These are phyloP conservation scores for Aspergillus persii DNA, from an alignment of 2,329 filamentous ascomycete species.

Conservation along the genomic window DNA sequence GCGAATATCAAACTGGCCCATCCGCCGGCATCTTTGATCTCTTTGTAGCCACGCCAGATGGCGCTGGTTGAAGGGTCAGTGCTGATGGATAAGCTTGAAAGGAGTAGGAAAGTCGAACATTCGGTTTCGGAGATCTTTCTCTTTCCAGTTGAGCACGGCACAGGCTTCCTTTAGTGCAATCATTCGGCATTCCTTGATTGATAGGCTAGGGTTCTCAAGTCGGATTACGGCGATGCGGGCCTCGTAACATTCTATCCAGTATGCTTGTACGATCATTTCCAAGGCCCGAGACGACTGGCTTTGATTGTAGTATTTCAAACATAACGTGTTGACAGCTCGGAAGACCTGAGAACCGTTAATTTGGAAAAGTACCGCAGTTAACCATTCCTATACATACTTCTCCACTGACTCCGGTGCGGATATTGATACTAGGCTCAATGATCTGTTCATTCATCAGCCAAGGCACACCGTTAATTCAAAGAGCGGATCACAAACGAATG, in stretches of 20 bases:
- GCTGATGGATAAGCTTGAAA: background rate
- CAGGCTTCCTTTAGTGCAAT: slow-evolving; percentile 54
- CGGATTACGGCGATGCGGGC: slow-evolving; percentile 47
- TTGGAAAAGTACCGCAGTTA: background rate
- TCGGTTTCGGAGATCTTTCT: slow-evolving; percentile 56
- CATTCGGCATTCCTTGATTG: slow-evolving; percentile 51
- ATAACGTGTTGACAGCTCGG: slow-evolving; percentile 21
- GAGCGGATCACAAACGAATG: slow-evolving; percentile 13
- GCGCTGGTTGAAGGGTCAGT: slow-evolving; percentile 23
- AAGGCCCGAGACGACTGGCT: slow-evolving; percentile 55
- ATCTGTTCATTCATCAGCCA: slow-evolving; percentile 1
- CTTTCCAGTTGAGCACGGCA: slow-evolving; percentile 54
- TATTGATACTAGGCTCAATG: slow-evolving; percentile 13
- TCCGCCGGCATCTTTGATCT: slow-evolving; percentile 57
- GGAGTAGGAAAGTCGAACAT: slow-evolving; percentile 15
- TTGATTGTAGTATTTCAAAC: slow-evolving; percentile 35
- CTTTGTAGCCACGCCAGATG: slow-evolving; percentile 59
- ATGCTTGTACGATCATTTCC: slow-evolving; percentile 59
- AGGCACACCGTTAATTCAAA: background rate
- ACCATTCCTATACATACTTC: slow-evolving; percentile 11
- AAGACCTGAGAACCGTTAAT: slow-evolving; percentile 16
- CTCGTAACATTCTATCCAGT: slow-evolving; percentile 57
- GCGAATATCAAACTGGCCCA: slow-evolving; percentile 58
- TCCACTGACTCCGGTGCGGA: slow-evolving; percentile 17
- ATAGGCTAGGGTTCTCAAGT: slow-evolving; percentile 40